Base-by-base conservation (phyloP, 1,284 basidiomycete genomes). In the Boletellus sp. region DNA sequence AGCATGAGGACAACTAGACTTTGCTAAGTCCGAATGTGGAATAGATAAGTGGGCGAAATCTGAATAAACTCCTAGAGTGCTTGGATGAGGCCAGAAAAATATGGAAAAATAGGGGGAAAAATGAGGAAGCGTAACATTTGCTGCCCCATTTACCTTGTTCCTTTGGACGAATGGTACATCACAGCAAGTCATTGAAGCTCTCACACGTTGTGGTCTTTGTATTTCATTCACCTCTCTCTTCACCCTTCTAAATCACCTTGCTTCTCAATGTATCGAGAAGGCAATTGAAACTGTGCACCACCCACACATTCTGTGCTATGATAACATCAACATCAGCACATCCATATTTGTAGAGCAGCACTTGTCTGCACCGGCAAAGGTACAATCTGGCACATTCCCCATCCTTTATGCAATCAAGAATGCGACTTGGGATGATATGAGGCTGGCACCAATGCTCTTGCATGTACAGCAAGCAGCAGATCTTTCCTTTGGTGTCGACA, bases 141-240 rank as follows among this genome's bases (percentile, higher is more conserved):
- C 32, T 8, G 33, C 16, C 4, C 50, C 47, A 8, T 45, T 49
- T 22, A 48, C 42, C 0, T 18, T 56, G 8, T 55, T 48, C 22
- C 28, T 56, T 1, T 56, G 54, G 55, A 49, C 35, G 1, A 55
- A 51, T 8, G 43, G 55, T 5, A 41, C 46, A 7, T 55, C 39
- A 11, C 42, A 21, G 2, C 49, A 56, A 30, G 45, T 33, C 0
- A 52, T 56, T 5, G 38, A 56, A 18, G 52, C 53, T 3, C n/a
- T 50, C n/a, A 13, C 35, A 4, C 35, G 16, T 2, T 50, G 42
- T 8, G 42, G 41, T 2, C 42, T 44, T 21, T 30, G 44, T n/a
- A 32, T 40, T 10, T 54, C 44, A 2, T 52, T 39, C 30, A 21
- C 48, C 1, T 51, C 49, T 3, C 41, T 56, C 21, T 4, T 35